Base-by-base conservation (phyloP, 2,329 filamentous ascomycete species). In the Passalora sequoiae region DNA sequence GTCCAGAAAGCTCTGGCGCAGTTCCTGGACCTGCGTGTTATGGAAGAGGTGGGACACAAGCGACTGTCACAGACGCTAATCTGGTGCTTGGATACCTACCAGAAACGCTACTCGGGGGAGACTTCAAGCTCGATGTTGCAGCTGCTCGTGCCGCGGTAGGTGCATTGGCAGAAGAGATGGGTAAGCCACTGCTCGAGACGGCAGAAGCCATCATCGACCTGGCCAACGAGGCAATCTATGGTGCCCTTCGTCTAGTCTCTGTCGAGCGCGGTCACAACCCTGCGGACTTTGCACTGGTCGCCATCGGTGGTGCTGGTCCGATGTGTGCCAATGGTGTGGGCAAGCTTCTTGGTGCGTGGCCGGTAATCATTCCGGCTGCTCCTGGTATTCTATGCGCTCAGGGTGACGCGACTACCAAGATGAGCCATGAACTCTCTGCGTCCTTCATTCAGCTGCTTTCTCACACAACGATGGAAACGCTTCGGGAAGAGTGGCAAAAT, bases 301-400 rank as follows among this genome's bases (percentile, higher is more conserved):
- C 55, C 3, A 53, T 58, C 37, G 55, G 55, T 15, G 55, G 55
- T 13, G 55, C 53, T 12, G 55, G 53, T 16, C 55, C 55, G 6
- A 53, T 58, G 55, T 50, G 45, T 33, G 50, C 50, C 10, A 45
- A 53, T 27, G 50, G 47, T 19, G 55, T 58, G 4, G 55, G 55
- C 7, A 58, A 55, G 49, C 50, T 58, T 1, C 46, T 58, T 3
- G 55, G 55, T 13, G 55, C 55, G 21, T 58, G 53, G 53, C 55
- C 55, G 6, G 55, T 58, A 15, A 58, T 58, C 21, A 50, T 58
- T 13, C 55, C 55, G n/a, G 53, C 55, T 33, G 55, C 55, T 4
- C 55, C 55, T 21, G 55, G 55, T n/a, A 58, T 58, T 13, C 46
- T 58, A 3, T 58, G 55, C 22, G 55, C 55, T 4, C 55, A 58